phyloP scores from a whole-genome alignment of 495 filamentous ascomycete species.

The Parmelia sp. region DNA sequence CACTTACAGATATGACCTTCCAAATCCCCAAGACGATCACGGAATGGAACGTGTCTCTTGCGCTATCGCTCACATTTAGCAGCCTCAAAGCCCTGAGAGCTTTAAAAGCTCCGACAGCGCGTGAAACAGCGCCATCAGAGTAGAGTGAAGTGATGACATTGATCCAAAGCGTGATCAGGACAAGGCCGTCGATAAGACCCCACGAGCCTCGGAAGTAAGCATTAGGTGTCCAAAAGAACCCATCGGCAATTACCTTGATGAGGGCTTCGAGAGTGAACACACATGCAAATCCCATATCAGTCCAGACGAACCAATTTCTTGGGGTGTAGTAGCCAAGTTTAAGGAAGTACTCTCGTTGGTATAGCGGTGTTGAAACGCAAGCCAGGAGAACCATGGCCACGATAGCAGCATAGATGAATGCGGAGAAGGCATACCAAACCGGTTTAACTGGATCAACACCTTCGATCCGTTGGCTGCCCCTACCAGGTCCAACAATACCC shows the following conservation, averaged over 20 bases:
- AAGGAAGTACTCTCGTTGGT: constrained; percentile 76
- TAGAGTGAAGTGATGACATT: constrained; percentile 78
- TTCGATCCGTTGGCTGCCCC: constrained; percentile 76
- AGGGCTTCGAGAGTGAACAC: constrained; percentile 81
- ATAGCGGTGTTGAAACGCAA: constrained; percentile 89
- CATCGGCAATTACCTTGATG: constrained; percentile 94
- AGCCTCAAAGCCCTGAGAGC: constrained; percentile 88
- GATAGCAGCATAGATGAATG: constrained; percentile 88
- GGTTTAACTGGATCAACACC: constrained; percentile 79
- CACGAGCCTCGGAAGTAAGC: constrained; percentile 94
- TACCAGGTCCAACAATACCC: constrained; percentile 83
- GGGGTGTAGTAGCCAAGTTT: constrained; percentile 43
- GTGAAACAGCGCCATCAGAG: constrained; percentile 71
- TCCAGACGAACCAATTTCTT: constrained; percentile 87
- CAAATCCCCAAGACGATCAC: constrained; percentile 87
- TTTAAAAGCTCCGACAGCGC: constrained; percentile 95
- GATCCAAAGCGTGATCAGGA: constrained; percentile 92
- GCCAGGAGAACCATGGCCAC: constrained; percentile 95
- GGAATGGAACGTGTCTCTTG: constrained; percentile 92
- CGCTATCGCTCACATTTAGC: constrained; percentile 93
- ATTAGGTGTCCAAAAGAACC: constrained; percentile 95
- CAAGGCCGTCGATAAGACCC: constrained; percentile 93
- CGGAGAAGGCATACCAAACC: constrained; percentile 88
- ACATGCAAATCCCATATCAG: constrained; percentile 81
- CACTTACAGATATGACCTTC: constrained; percentile 67